These are phyloP conservation scores for Sarocladiaceae sp. DNA, from an alignment of 2,329 filamentous ascomycete genomes.

Conservation along the genomic window DNA sequence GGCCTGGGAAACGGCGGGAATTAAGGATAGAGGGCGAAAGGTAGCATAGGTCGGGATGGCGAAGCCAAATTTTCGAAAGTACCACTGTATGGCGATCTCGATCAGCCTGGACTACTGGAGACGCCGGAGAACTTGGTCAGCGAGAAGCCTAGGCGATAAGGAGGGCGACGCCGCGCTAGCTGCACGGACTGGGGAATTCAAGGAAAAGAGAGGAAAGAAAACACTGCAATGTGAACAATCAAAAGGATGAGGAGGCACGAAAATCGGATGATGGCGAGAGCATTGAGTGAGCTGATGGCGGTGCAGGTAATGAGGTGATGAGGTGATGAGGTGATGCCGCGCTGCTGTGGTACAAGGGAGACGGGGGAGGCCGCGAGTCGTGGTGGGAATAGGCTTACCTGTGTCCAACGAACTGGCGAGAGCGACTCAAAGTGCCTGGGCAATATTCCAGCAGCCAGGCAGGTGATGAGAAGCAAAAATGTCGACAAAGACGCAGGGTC, in stretches of 20 bases:
- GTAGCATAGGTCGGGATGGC: constrained; percentile 1
- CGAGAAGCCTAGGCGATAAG: background rate
- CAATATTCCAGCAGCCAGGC: constrained; percentile 34
- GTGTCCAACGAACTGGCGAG: background rate
- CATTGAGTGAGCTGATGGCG: background rate
- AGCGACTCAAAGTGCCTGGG: constrained; percentile 18
- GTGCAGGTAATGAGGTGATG: background rate
- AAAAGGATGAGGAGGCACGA: constrained; percentile 3
- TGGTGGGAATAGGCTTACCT: constrained; percentile 13
- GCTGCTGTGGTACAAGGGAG: constrained; percentile 1
- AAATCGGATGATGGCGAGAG: background rate
- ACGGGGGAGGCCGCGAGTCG: background rate
- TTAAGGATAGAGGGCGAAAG: constrained; percentile 1
- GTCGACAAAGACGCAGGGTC: constrained; percentile 13
- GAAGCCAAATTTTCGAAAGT: background rate
- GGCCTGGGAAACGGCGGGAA: background rate
- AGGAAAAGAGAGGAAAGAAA: background rate
- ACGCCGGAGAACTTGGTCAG: background rate
- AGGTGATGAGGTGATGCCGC: constrained; percentile 8
- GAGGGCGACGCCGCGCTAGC: background rate
- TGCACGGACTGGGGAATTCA: background rate
- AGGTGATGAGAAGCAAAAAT: constrained; percentile 9
- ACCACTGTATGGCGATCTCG: constrained; percentile 8
- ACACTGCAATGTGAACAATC: background rate
- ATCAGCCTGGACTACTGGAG: background rate